A percentile compares a stretch with the other conserved stretches of the same genome.
These are phyloP conservation scores for Fusarium sp. DNA, from an alignment of 2,329 filamentous ascomycete species.

Conservation along the genomic window DNA sequence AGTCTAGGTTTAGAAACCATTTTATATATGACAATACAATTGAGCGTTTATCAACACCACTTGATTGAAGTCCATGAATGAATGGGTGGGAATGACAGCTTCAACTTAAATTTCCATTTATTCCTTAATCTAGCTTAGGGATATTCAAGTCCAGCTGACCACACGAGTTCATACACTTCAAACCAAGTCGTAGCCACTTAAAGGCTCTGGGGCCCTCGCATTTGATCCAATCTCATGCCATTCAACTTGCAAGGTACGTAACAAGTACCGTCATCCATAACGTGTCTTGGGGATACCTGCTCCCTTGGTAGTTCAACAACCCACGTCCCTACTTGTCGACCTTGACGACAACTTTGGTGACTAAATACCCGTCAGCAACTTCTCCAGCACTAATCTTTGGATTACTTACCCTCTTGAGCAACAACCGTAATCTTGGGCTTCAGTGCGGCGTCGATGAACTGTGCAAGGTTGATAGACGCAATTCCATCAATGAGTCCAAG, in stretches of 20 bases:
- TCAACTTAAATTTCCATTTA: too few relatives aligned
- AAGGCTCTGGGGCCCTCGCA: too few relatives aligned
- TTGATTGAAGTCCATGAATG: too few relatives aligned
- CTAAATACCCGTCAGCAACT: constrained; percentile 4
- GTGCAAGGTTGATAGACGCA: constrained; percentile 44
- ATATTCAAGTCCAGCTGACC: too few relatives aligned
- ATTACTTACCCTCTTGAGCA: constrained; percentile 40
- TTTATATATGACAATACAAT: too few relatives aligned
- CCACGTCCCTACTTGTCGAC: constrained; percentile 6
- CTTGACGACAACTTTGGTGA: constrained; percentile 19
- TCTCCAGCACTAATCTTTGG: rapidly evolving
- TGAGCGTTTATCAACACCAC: too few relatives aligned
- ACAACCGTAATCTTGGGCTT: constrained; percentile 47
- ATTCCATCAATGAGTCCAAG: constrained; percentile 47
- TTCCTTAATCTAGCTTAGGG: too few relatives aligned
- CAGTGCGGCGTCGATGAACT: constrained; percentile 46
- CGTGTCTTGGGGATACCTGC: constrained; percentile 23
- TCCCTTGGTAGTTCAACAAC: constrained; percentile 7
- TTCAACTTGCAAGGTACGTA: background rate
- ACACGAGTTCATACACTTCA: too few relatives aligned
- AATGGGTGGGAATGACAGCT: too few relatives aligned
- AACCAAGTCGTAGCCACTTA: too few relatives aligned
- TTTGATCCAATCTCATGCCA: background rate
- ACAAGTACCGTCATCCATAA: too few relatives aligned
- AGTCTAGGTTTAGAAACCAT: background rate